Evolutionary conservation across 257 asterid genomes (phyloP).

Genomic region (Paraleonurus japonicus): DNA sequence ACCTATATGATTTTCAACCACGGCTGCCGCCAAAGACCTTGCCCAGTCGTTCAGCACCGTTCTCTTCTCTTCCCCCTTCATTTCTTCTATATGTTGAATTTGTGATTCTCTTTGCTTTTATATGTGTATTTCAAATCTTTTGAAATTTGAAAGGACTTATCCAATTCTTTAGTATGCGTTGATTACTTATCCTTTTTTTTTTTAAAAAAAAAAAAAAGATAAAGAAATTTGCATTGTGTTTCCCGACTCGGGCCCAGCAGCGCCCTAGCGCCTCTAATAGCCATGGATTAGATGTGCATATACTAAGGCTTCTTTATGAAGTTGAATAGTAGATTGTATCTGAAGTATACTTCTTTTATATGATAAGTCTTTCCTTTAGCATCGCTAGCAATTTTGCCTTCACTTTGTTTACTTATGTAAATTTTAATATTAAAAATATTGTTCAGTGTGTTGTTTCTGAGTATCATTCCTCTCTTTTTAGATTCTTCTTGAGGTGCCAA

Average conservation of each 20-base stretch:
- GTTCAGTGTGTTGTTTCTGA: not conserved
- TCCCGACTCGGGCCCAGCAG: not conserved
- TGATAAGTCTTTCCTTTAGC: not conserved
- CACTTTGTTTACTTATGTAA: not conserved
- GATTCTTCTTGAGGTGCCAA: slow-evolving; percentile 85
- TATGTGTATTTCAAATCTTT: not conserved
- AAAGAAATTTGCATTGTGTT: not conserved
- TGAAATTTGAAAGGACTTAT: not conserved
- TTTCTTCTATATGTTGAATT: not conserved
- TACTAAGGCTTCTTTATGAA: not conserved
- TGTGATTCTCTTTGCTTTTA: not conserved
- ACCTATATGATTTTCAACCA: not conserved
- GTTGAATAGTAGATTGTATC: slow-evolving; percentile 9
- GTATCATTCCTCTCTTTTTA: slow-evolving; percentile 29
- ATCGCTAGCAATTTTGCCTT: not conserved
- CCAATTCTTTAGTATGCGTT: not conserved
- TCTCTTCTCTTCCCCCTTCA: not conserved
- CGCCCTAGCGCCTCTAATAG: not conserved
- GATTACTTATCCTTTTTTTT: not conserved
- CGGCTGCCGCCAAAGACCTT: not conserved
- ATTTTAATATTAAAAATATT: not conserved
- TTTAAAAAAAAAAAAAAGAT: no score
- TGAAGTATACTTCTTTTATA: not conserved
- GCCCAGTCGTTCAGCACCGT: not conserved
- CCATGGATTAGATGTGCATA: not conserved